Conservation (phyloP, 345 rosid genomes). For the Camelina laxa region DNA sequence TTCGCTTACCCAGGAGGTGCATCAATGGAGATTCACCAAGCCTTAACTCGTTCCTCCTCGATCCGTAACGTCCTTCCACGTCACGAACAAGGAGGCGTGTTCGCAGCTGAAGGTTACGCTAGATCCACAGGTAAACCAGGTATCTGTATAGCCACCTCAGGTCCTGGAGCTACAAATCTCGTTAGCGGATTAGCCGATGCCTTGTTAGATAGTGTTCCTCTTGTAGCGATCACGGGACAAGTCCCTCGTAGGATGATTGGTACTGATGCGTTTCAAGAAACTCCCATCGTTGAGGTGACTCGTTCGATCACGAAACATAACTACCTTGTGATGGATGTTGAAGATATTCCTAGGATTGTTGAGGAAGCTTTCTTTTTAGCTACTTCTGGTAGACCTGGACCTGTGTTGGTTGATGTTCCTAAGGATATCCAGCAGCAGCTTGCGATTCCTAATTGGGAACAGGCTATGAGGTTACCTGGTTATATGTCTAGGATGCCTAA, state of each 20-base stretch:
- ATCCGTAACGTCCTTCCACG: constrained; percentile 93
- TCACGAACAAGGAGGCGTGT: constrained; percentile 95
- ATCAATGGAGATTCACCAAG: constrained; percentile 98
- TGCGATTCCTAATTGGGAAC: constrained; percentile 79
- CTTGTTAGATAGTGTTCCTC: constrained; percentile 85
- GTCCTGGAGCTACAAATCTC: constrained; percentile 91
- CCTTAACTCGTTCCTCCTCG: constrained; percentile 77
- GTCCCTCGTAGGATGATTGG: constrained; percentile 97
- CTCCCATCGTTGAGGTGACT: constrained; percentile 91
- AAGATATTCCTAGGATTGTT: constrained; percentile 85
- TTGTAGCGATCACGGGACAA: constrained; percentile 89
- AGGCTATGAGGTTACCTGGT: constrained; percentile 63
- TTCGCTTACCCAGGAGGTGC: constrained; percentile 98
- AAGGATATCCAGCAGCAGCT: constrained; percentile 95
- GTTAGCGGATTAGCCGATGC: constrained; percentile 94
- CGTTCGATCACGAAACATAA: constrained; percentile 92
- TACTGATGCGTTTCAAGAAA: constrained; percentile 92
- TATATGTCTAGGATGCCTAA: constrained; percentile 82
- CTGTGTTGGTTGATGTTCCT: constrained; percentile 87
- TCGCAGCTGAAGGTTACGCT: constrained; percentile 95
- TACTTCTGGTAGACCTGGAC: constrained; percentile 90
- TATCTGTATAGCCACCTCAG: constrained; percentile 93
- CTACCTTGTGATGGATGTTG: constrained; percentile 83
- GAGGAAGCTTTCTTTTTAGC: constrained; percentile 87
- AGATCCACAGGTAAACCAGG: constrained; percentile 88